Conservation (phyloP, 2,329 filamentous ascomycete genomes). For the Venturia asperata region DNA sequence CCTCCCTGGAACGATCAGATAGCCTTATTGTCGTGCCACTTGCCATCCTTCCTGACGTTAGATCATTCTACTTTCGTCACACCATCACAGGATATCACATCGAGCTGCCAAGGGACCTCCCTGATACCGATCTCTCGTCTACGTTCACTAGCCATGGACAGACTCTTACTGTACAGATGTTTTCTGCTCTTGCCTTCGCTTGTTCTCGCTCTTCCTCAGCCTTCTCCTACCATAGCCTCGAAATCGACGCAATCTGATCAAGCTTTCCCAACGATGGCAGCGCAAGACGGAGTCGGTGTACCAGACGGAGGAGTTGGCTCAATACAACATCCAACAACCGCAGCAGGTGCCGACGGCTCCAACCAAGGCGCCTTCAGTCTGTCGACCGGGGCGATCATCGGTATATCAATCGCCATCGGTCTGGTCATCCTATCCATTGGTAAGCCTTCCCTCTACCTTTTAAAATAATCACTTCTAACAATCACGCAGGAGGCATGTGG, state of each 20-base stretch:
- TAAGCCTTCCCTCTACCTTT: conserved; percentile 33
- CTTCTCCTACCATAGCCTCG: background rate
- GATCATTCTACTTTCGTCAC: conserved; percentile 3
- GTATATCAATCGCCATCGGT: conserved; percentile 60
- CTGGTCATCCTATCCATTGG: conserved; percentile 53
- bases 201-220: conserved; percentile 15
- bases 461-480: background rate
- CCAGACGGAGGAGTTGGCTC: conserved; percentile 19
- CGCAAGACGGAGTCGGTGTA: conserved; percentile 18
- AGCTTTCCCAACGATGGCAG: conserved; percentile 20
- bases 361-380: conserved; percentile 54
- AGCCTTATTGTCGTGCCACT: conserved; percentile 6
- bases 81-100: background rate
- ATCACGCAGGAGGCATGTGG: conserved; percentile 17
- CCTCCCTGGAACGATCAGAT: background rate
- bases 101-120: background rate
- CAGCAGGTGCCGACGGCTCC: conserved; percentile 58
- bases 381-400: conserved; percentile 65
- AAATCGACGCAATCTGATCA: background rate
- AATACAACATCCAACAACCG: conserved; percentile 17
- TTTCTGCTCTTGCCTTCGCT: conserved; percentile 2
- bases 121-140: background rate
- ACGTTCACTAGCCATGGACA: conserved; percentile 14
- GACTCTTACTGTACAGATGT: conserved; percentile 8
- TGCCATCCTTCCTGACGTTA: conserved; percentile 3